Percentiles rank a stretch among this genome's conserved stretches.
Conservation (phyloP, 2,329 filamentous ascomycete species). For the Cladophialophora psammophila region DNA sequence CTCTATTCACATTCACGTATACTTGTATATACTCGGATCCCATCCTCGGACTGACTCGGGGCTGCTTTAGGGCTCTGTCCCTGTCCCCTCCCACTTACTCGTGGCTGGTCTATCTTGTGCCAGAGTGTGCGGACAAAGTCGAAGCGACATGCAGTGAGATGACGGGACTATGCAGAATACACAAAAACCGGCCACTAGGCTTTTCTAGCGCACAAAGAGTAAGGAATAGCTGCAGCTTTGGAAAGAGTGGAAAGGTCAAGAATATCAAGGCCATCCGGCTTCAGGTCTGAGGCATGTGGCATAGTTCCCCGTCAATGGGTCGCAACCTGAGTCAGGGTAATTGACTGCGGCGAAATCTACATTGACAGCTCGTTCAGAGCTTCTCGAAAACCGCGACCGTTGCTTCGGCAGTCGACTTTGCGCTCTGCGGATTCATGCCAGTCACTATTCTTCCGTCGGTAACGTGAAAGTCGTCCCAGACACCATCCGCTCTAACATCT, state of each 20-base stretch:
- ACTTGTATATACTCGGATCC: too few species aligned
- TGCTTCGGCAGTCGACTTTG: constrained; percentile 49
- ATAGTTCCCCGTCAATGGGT: not conserved
- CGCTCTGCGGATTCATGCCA: constrained; percentile 54
- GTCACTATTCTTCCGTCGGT: constrained; percentile 52
- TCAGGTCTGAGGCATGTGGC: not conserved
- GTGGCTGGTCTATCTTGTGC: not conserved
- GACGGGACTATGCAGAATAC: not conserved
- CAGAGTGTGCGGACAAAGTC: not conserved
- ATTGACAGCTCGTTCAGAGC: constrained; percentile 39
- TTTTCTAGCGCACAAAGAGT: not conserved
- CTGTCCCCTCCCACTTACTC: not conserved
- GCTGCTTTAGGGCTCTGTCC: not conserved
- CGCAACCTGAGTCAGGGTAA: not conserved
- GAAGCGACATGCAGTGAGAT: not conserved
- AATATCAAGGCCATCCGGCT: not conserved
- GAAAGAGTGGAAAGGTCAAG: not conserved
- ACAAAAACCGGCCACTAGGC: not conserved
- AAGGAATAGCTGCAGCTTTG: not conserved
- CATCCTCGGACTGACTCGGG: not conserved
- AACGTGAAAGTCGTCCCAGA: constrained; percentile 45
- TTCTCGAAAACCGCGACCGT: constrained; percentile 50
- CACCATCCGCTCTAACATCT: constrained; percentile 44
- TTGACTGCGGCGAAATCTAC: not conserved
- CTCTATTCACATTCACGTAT: too few species aligned